Base-by-base conservation (phyloP, 805 yeast species). In the Citeromyces matritensis region DNA sequence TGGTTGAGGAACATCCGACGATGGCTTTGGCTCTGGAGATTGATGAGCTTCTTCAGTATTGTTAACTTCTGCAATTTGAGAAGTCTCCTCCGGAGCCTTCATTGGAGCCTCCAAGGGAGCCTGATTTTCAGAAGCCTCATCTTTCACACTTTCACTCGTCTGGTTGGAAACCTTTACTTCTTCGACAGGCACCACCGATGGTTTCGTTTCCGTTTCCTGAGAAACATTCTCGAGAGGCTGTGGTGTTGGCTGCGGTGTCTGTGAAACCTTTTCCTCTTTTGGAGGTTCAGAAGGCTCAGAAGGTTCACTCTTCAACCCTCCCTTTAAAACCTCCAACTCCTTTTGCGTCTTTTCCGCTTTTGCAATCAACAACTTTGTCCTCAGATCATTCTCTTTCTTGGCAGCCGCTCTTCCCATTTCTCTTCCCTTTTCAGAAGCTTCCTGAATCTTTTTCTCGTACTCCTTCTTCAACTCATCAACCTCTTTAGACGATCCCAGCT, bases 341-440 rank as follows among this genome's bases (percentile, higher is more conserved):
- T 49, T 53, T 37, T 66, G 72, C 19, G 68, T 55, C 32, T 62
- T 63, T 28, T 65, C 72, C n/a, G 69, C 53, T 46, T 66, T 73
- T 39, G 60, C 58, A 40, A 62, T 65, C 41, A 71, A 55, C 48
- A 77, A 63, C 36, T 62, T 66, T 35, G 64, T 61, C 40, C 73
- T 66, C 48, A 78, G 64, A 36, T 68, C 77, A 30, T 63, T 64
- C 42, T 73, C 73, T 44, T 71, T 68, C 31, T 68, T 66, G 27
- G 69, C 64, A 15, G 68, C 65, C 33, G 58, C 55, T 30, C 68
- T 54, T 3, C 66, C 61, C 29, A 59, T 65, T 23, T 57, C 60
- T 12, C 64, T 14, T n/a, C 28, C 19, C 10, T 24, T 31, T 11
- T 26, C 13, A 12, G 36, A 32, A 9, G 13, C 21, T 13, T 34